Evolutionary conservation across 2,329 filamentous ascomycete species (phyloP).

Genomic region (Fusarium beomiforme): DNA sequence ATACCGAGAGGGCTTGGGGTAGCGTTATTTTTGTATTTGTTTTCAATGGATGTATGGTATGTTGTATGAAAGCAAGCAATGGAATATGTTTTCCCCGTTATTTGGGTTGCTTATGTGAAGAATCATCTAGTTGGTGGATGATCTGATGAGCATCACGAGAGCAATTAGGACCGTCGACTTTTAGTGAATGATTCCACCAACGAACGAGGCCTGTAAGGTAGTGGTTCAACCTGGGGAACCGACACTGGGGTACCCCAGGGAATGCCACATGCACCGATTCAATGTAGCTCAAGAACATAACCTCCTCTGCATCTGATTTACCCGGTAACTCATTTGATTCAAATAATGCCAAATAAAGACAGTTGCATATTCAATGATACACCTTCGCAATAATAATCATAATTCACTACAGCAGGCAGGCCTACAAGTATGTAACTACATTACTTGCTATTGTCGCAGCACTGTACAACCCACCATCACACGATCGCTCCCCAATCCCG

Average conservation of each 20-base stretch:
- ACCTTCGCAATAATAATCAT: not conserved
- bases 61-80: constrained; percentile 22
- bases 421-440: not conserved
- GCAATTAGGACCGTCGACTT: constrained; percentile 1
- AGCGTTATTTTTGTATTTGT: constrained; percentile 5
- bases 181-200: constrained; percentile 25
- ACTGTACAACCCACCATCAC: not conserved
- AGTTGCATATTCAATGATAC: not conserved
- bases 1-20: not conserved
- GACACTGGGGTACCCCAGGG: constrained; percentile 9
- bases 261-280: constrained; percentile 8
- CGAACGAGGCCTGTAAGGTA: constrained; percentile 7
- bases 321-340: not conserved
- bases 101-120: constrained; percentile 3
- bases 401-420: not conserved
- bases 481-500: constrained; percentile 2
- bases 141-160: constrained; percentile 10
- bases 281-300: not conserved
- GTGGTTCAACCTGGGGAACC: not conserved
- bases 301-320: not conserved
- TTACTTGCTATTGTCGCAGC: not conserved
- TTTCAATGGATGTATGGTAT: constrained; percentile 8
- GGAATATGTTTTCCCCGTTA: constrained; percentile 3
- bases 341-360: not conserved
- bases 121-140: constrained; percentile 15